Evolutionary conservation across 2,329 filamentous ascomycete species (phyloP), one percentile per base, ranked within the genome.

Genomic region (Arthroderma sp.): DNA sequence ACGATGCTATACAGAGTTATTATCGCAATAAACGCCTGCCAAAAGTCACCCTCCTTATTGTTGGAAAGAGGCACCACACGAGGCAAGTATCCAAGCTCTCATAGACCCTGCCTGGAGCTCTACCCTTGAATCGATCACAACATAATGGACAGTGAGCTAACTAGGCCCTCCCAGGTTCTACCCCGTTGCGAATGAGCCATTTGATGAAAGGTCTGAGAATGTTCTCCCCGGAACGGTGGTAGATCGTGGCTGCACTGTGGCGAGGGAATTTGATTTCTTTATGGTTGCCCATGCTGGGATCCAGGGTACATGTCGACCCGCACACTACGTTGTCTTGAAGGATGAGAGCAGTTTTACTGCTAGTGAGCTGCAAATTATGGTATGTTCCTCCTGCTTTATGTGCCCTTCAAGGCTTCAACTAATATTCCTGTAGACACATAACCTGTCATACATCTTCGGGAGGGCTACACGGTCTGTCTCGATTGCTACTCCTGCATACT

Each of bases 41-140:
- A 0, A 82, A 79, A 51, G 77, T 95, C 11, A 79, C 85, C 0
- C 79, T 95, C 52, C 75, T 95, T 31, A 78, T 95, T 2, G 90
- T 90, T 0, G 89, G 90, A 33, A 96, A 96, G 73, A 81, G 91
- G 0, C 90, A 96, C 63, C 86, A 95, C 65, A 93, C 88, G 0
- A 83, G 91, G 0, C 57, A 31, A 51, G 54, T 51, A 44, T 44
- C 4, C 21, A 7, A 31, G 28, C 28, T 3, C 28, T 31, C n/a
- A n/a, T n/a, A n/a, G n/a, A n/a, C n/a, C n/a, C n/a, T n/a, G 3
- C 28, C 28, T 31, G 3, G 28, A 31, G 7, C 4, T 41, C 17
- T 44, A 25, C 21, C 19, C 41, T 4, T 25, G 9, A 23, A 11
- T 25, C 21, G 21, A 19, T 44, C 8, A 44, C 13, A 7, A 23